Evolutionary conservation across 1,139 yeast genomes (phyloP), one percentile per base, ranked within the genome.

Genomic region (Hyphopichia pseudoburtonii): DNA sequence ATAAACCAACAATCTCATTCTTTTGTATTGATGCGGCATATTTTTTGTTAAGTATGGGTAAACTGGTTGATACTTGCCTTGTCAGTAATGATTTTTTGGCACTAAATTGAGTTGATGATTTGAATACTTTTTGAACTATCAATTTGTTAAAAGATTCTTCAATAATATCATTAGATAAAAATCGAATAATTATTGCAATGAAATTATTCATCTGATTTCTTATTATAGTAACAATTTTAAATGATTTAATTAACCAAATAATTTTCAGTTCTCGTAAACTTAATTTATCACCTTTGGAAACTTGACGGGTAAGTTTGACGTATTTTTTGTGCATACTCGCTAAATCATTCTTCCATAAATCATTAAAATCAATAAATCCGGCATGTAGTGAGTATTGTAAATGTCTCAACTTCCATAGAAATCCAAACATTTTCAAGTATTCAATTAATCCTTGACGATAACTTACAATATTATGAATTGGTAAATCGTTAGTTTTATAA

Each of bases 371-470:
- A 18, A 60, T 43, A 30, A 60, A 64, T 46, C 66, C 73, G 9
- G 69, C 54, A 40, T 73, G 69, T 42, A 84, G 65, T 39, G 78
- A 63, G 50, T 62, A 70, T 24, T 76, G 74, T 22, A 83, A 74
- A 44, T 87, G 82, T 44, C 82, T 77, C 30, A 90, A 63, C 45
- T 83, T 78, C 90, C 97, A 87, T 28, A 92, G 59, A 52, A 89
- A 87, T 52, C 89, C 87, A 64, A 92, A 92, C 48, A 90, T 77
- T 49, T 86, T 77, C 38, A 88, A 67, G 54, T 92, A 92, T 45
- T 83, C 88, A 3, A 78, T 57, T 33, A 62, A 62, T 14, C 57
- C 54, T 11, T 60, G 52, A 19, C 69, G 66, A 21, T 69, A 64
- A 41, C 69, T 62, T 29, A 78, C 43, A 2, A 79, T 55, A 10